A percentile compares a stretch with the other conserved stretches of the same genome.
Evolutionary conservation across 1,284 basidiomycete species (phyloP).

Genomic region (Abortiporus biennis): DNA sequence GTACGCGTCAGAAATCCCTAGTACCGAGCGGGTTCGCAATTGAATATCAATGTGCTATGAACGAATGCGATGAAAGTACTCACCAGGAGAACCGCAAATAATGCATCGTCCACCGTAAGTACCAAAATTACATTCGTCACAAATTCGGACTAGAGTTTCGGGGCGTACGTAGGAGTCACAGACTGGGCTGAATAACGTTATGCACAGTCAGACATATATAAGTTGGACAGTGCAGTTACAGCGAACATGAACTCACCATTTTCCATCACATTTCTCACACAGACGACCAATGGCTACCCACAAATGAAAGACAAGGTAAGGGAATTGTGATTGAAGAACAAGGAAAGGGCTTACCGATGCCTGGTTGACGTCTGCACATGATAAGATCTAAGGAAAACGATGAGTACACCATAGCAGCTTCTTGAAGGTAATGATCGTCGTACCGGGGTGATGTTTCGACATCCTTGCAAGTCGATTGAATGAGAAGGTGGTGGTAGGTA

Average conservation of each 20-base stretch:
- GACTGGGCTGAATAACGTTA: constrained; percentile 64
- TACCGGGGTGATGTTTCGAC: constrained; percentile 93
- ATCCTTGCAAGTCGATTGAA: too few relatives aligned
- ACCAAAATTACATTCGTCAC: constrained; percentile 99
- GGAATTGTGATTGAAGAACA: background rate
- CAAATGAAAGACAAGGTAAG: background rate
- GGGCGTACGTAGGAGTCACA: constrained; percentile 99
- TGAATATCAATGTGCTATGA: constrained; percentile 1
- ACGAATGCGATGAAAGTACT: constrained; percentile 18
- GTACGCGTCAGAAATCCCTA: constrained; percentile 95
- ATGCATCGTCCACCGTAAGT: constrained; percentile 97
- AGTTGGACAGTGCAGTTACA: background rate
- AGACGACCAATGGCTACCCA: constrained; percentile 85
- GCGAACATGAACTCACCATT: constrained; percentile 68
- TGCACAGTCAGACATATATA: background rate
- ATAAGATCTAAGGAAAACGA: constrained; percentile 65
- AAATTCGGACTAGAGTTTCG: constrained; percentile 95
- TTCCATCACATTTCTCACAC: constrained; percentile 99
- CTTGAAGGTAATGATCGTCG: constrained; percentile 19
- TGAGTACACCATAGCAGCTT: constrained; percentile 5
- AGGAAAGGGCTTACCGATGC: constrained; percentile 73
- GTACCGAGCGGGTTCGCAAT: background rate
- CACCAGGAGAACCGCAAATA: constrained; percentile 92
- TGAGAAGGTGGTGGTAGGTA: too few relatives aligned
- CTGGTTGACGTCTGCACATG: constrained; percentile 95